phyloP scores from a whole-genome alignment of 1,139 yeast genomes.

The Magnusiomyces magnusii region DNA sequence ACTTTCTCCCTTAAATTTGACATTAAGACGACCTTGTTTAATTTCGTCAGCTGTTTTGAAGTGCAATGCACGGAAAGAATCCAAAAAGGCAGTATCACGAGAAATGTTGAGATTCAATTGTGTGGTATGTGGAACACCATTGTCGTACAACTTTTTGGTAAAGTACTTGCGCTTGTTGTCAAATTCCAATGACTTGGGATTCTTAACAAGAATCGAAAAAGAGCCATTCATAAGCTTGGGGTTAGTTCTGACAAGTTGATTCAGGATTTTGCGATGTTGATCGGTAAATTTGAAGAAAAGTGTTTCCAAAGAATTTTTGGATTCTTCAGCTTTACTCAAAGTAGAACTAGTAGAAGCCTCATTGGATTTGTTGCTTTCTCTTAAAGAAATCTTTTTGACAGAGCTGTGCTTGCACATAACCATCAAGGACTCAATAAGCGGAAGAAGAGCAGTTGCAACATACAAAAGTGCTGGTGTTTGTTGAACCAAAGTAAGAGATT shows the following conservation, averaged over 20 bases:
- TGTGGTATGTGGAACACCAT: slow-evolving; percentile 27
- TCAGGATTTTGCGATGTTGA: slow-evolving; percentile 79
- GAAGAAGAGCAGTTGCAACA: slow-evolving; percentile 75
- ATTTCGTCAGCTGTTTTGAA: slow-evolving; percentile 75
- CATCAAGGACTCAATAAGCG: slow-evolving; percentile 87
- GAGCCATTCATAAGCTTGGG: slow-evolving; percentile 97
- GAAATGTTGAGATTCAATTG: slow-evolving; percentile 61
- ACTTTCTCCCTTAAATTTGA: slow-evolving; percentile 83
- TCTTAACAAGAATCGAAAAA: slow-evolving; percentile 79
- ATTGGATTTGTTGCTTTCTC: slow-evolving; percentile 43
- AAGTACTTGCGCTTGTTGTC: slow-evolving; percentile 90
- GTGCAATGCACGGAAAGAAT: slow-evolving; percentile 77
- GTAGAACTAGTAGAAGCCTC: slow-evolving; percentile 19
- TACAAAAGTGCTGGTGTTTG: slow-evolving; percentile 44
- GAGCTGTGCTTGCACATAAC: slow-evolving; percentile 89
- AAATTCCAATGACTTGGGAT: slow-evolving; percentile 86
- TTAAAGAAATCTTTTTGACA: slow-evolving; percentile 43
- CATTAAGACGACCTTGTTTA: slow-evolving; percentile 64
- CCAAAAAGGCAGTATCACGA: slow-evolving; percentile 87
- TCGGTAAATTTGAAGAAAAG: slow-evolving; percentile 84
- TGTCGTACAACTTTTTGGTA: slow-evolving; percentile 47
- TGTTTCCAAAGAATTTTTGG: slow-evolving; percentile 69
- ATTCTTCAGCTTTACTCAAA: slow-evolving; percentile 55
- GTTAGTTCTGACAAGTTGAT: slow-evolving; percentile 86
- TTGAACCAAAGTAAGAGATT: slow-evolving; percentile 49